A percentile compares a stretch with the other conserved stretches of the same genome.
Conservation (phyloP, 306 rosid genomes). For the Quillaja saponaria region DNA sequence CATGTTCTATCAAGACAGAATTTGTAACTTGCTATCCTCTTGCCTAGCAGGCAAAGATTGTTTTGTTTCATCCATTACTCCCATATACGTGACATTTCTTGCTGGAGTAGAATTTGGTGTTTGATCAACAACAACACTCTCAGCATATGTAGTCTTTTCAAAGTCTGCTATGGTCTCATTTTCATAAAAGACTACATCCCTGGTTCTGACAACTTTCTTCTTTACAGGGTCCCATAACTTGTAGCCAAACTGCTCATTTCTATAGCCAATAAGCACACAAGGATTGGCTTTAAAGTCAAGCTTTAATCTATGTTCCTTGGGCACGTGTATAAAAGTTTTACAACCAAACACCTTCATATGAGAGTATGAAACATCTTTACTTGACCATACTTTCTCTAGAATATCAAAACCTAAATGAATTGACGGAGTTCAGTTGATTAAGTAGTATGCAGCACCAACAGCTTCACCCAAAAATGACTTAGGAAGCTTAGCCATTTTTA, state of each 20-base stretch:
- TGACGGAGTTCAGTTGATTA: not conserved
- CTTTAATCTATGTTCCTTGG: not conserved
- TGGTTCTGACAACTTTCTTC: slow-evolving; percentile 1
- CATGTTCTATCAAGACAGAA: slow-evolving; percentile 5
- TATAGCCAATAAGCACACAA: not conserved
- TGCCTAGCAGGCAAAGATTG: slow-evolving; percentile 13
- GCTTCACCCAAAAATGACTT: slow-evolving; percentile 5
- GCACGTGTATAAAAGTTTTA: not conserved
- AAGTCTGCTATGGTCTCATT: not conserved
- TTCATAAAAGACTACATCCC: not conserved
- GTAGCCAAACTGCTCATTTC: slow-evolving; percentile 6
- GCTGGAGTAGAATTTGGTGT: not conserved
- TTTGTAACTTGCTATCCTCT: slow-evolving; percentile 16
- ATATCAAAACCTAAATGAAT: not conserved
- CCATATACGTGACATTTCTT: not conserved
- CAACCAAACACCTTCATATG: not conserved
- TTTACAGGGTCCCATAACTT: not conserved
- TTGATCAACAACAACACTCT: not conserved
- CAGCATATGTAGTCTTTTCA: not conserved
- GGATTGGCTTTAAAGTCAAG: not conserved
- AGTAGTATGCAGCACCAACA: not conserved
- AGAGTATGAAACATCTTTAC: not conserved
- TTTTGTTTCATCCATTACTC: not conserved
- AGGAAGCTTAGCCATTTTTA: not conserved
- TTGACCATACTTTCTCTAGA: not conserved